Base-by-base conservation (phyloP, 1,284 basidiomycete genomes). In the Microbotryum silenes-acaulis region DNA sequence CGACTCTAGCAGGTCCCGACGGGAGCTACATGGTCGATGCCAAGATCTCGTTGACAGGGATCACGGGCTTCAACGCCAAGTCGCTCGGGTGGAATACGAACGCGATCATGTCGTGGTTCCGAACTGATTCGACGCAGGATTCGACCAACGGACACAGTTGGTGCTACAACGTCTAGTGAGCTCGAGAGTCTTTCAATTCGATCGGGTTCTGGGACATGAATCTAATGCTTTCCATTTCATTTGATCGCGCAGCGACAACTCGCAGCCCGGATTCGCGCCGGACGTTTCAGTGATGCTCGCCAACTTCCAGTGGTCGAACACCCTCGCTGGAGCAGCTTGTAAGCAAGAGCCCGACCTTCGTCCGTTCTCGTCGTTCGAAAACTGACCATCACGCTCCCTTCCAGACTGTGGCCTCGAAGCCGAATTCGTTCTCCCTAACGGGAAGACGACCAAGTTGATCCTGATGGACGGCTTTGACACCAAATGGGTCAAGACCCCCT, bases 391-490 rank as follows among this genome's bases (percentile, higher is more conserved):
- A 27, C 27, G 27, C 4, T 27, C 6, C 27, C 27, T 27, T 27
- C 27, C 27, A 27, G 27, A 27, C 46, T 67, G 68, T 47, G 68
- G 68, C n/a, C 61, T 42, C 37, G 37, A 42, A 42, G 37, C 37
- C 37, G 37, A 42, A 18, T 42, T 42, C 37, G 16, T 42, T 42
- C 37, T 42, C 12, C 37, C 51, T 4, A 27, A 25, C 51, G 51
- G 51, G 25, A 53, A 53, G 31, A 33, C 23, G 51, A 53, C 51
- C n/a, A 53, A 25, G 23, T 10, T 53, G 25, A 33, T 53, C 31
- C 10, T 53, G 25, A 12, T 33, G n/a, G 51, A 53, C 31, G 51
- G 25, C 33, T 53, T 53, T n/a, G 33, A 33, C n/a, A 6, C 25
- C 31, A 33, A 53, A 20, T 53, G 51, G 51, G 51, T 53, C 51